These are phyloP conservation scores for Aureobasidium lini DNA, from an alignment of 2,329 filamentous ascomycete species.

Conservation along the genomic window DNA sequence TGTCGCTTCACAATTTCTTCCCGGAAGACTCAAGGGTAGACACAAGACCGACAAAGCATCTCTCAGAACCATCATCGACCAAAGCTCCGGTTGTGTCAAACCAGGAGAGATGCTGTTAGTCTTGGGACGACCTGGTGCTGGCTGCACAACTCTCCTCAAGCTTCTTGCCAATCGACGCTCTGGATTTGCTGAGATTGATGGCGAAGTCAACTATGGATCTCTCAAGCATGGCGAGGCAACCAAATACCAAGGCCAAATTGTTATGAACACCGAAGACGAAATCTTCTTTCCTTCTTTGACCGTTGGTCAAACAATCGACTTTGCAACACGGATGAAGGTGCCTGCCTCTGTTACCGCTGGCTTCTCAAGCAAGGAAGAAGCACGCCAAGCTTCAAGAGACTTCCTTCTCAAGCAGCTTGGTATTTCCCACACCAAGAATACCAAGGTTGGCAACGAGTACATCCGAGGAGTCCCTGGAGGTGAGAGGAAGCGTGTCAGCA, in stretches of 20 bases:
- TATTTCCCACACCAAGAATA: conserved; percentile 80
- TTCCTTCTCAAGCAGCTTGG: conserved; percentile 86
- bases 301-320: conserved; percentile 78
- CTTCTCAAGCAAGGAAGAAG: conserved; percentile 49
- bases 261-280: conserved; percentile 83
- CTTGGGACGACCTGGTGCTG: conserved; percentile 64
- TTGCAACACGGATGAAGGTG: conserved; percentile 77
- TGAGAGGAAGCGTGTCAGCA: conserved; percentile 42
- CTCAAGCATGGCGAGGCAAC: conserved; percentile 29
- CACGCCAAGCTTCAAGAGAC: conserved; percentile 62
- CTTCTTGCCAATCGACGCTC: conserved; percentile 63
- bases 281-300: conserved; percentile 78
- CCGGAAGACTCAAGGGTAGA: background rate
- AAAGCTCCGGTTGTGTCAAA: conserved; percentile 35
- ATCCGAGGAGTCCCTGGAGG: conserved; percentile 60
- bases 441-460: conserved; percentile 75
- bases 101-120: conserved; percentile 66
- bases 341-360: conserved; percentile 71
- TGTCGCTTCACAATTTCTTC: background rate
- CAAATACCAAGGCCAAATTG: conserved; percentile 69
- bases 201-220: conserved; percentile 55
- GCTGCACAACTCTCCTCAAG: conserved; percentile 71
- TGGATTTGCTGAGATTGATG: conserved; percentile 57
- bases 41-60: background rate
- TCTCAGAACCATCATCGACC: background rate